Base-by-base conservation (phyloP, 257 asterid species). In the Przewalskia tangutica region DNA sequence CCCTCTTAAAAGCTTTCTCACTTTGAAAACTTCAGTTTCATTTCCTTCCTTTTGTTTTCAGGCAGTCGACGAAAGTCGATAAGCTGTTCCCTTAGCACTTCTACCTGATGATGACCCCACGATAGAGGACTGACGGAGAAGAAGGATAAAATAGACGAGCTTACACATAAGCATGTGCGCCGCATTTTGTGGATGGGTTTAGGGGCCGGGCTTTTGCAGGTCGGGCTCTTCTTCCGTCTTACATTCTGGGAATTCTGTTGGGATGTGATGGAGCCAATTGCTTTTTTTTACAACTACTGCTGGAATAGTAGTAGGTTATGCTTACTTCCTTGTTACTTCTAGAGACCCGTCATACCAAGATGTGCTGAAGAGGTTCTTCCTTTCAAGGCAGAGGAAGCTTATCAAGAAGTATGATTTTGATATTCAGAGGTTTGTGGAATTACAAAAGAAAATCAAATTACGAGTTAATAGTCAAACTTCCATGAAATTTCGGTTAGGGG, bases 181-280 rank as follows among this genome's bases (percentile, higher is more conserved):
- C 91, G 97, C 64, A 90, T 95, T 60, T 66, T 95, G 59, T 95
- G 95, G 97, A 88, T 83, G 2, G 98, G 98, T 18, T 84, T 95
- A 84, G 97, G 93, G 14, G 77, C 89, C 53, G 78, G 92, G 12
- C 84, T 95, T 75, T 80, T 84, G 10, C 95, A 92, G 54, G 96
- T 93, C 0, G 95, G 97, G 4, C 92, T 95, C 70, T 95, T 95
- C 93, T 95, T 95, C 65, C 98, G 98, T 55, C 91, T 95, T 5
- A 95, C 98, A 0, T 95, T 90, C 85, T 95, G 98, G 98, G 98
- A 95, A 82, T 95, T 93, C 82, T 93, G 97, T 75, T 95, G 98
- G 98, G 97, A 95, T 13, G 97, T 93, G 63, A 95, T 95, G 98
- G 98, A 95, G 86, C 98, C 98, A 5, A 89, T 93, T 56, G 97